Conservation (phyloP, 2,329 filamentous ascomycete species). For the Epichloe gansuensis region DNA sequence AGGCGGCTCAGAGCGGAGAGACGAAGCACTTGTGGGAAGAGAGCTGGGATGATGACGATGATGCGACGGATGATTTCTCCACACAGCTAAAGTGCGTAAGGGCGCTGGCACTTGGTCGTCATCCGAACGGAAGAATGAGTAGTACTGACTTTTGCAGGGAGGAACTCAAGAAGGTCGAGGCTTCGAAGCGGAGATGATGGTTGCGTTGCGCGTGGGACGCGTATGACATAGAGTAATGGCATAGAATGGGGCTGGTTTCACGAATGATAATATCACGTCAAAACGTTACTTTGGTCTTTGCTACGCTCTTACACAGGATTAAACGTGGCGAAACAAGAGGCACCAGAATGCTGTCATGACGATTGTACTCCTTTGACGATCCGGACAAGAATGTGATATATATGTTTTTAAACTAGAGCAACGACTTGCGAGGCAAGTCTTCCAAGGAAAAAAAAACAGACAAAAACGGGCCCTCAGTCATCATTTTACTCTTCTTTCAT, state of each 20-base stretch:
- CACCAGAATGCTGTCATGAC: neutral
- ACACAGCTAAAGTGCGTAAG: slow-evolving; percentile 68
- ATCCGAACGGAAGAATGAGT: neutral
- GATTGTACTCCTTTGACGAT: neutral
- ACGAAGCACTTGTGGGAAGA: slow-evolving; percentile 89
- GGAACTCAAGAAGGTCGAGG: slow-evolving; percentile 89
- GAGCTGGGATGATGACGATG: slow-evolving; percentile 99
- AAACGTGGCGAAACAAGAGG: too few relatives aligned
- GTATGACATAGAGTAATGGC: neutral
- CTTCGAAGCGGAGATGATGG: slow-evolving; percentile 48
- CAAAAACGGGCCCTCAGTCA: slow-evolving; percentile 12
- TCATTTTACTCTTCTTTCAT: slow-evolving; percentile 2
- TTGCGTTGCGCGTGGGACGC: neutral
- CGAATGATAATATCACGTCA: neutral
- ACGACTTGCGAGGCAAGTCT: neutral
- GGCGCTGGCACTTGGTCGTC: slow-evolving; percentile 19
- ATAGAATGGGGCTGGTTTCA: neutral
- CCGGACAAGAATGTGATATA: neutral
- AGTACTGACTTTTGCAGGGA: slow-evolving; percentile 41
- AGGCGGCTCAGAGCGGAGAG: slow-evolving; percentile 60
- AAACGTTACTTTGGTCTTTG: neutral
- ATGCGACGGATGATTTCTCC: slow-evolving; percentile 92
- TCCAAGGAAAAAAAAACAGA: neutral
- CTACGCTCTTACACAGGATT: neutral
- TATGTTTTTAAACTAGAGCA: neutral